Base-by-base conservation (phyloP, 495 filamentous ascomycete species). In the Penicillium daleae region DNA sequence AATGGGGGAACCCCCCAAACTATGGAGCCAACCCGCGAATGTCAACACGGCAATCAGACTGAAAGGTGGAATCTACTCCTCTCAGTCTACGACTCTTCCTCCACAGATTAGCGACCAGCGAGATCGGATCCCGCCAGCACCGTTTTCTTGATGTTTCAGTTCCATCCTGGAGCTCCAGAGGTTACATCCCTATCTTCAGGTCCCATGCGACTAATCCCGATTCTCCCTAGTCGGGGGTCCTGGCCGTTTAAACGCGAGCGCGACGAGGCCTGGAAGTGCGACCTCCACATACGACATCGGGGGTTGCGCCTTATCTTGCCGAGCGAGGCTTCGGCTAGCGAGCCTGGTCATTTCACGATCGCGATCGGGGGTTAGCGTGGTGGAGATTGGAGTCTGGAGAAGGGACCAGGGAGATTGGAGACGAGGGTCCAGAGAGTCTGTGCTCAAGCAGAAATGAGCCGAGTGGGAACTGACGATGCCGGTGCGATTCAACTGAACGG, bases 251-350 rank as follows among this genome's bases (percentile, higher is more conserved):
- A 46, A 46, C 42, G 42, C 21, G 42, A 1, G 4, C 8, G 24
- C 8, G 10, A n/a, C 29, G 12, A 17, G 17, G n/a, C 17, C 51
- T 31, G 51, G 32, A 59, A 58, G 52, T 69, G 52, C 61, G 58
- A 70, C 67, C 67, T 64, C 56, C 56, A 62, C 64, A 67, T 70
- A 37, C 65, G 22, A 44, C 35, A 55, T 35, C 29, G 26, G 19
- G 24, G 42, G 35, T 39, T 59, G 15, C 53, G 19, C 29, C 50
- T 53, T 13, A 32, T 21, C 29, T 21, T 54, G 21, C 51, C 21
- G 27, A 51, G 19, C 10, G 21, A 22, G 4, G 2, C 24, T 31
- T 35, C 32, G 29, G 51, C 27, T 54, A 35, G 21, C n/a, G n/a
- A n/a, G n/a, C n/a, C n/a, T n/a, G 27, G 49, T n/a, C 27, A 19